Evolutionary conservation across 805 yeast genomes (phyloP), one percentile per base, ranked within the genome.

Genomic region (Zygoascus flipseniorum): DNA sequence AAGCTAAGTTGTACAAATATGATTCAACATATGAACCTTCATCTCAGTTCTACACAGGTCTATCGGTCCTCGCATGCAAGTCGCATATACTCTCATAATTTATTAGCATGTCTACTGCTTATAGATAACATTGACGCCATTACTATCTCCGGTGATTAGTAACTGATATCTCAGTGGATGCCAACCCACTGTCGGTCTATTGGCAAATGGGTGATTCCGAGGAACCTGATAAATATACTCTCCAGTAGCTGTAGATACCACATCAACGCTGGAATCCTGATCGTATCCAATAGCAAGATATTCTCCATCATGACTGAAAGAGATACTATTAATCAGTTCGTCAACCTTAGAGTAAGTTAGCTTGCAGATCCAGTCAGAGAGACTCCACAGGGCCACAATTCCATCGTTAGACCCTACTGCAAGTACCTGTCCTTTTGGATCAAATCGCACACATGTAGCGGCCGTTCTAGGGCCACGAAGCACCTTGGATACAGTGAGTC

Each of bases 321-420:
- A 72, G 13, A 79, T 57, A 13, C 71, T 58, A 2, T 69, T 59
- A 8, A 80, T 64, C 1, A 78, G 70, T 53, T 75, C 76, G 60
- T 54, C 68, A 58, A 39, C 46, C 43, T 56, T 55, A 42, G 76
- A 64, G 11, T 76, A 60, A 0, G 76, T 73, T 37, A 64, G 62
- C n/a, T 61, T 53, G 47, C 71, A 69, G 51, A 72, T 65, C 65
- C 79, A 65, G 28, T 71, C 69, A 1, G 62, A 55, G 8, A 76
- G 62, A 42, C 71, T 69, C 83, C 83, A 81, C 10, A 79, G 42
- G 18, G 80, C 72, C 6, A 79, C 73, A 18, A 76, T 71, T 26
- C 85, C 85, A 55, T 81, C 86, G 52, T 74, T 75, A 18, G 83
- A 71, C 0, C 86, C 88, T 1, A 75, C 75, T 2, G 76, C 74